Evolutionary conservation across 495 filamentous ascomycete genomes (phyloP), one percentile per base, ranked within the genome.

Genomic region (Talaromyces trachyspermus): DNA sequence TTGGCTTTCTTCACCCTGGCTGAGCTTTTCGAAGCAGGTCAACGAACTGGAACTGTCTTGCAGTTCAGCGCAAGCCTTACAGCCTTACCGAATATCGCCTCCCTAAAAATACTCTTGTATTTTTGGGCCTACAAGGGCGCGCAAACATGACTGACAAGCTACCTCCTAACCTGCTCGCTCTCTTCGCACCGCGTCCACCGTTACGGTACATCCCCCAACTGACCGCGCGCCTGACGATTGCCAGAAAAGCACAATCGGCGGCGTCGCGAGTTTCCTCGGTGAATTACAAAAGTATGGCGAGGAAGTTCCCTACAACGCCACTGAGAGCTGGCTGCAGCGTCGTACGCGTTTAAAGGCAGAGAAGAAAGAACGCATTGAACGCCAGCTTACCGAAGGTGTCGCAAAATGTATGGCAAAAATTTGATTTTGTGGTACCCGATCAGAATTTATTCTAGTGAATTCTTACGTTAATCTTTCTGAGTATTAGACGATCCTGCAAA

Each of bases 171-270:
- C 80, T 98, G 25, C 78, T 96, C 57, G 85, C 85, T 54, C 88
- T 98, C 48, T 98, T 98, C 69, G 85, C 89, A 57, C 87, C 92
- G 50, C 86, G 92, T 24, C 92, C 94, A 40, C 83, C 91, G 43
- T 73, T 98, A 52, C 86, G 89, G 64, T 98, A 86, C 74, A 79
- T 95, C 38, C 83, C 87, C 88, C 89, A 5, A 72, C 69, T 56
- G 91, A 95, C 63, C 78, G 86, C 58, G 76, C 90, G 22, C 86
- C 90, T 26, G 88, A 95, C 62, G 79, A 89, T 53, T 81, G 85
- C 53, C 78, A 76, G 58, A 70, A 76, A 47, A 78, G 81, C 44
- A 64, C 72, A 30, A 81, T 97, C 48, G 63, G 63, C 11, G 88
- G 86, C 24, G 60, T 96, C 27, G 86, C 83, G 9, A 75, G 81